Conservation (phyloP, 2,329 filamentous ascomycete species). For the Colletotrichum graminicola region DNA sequence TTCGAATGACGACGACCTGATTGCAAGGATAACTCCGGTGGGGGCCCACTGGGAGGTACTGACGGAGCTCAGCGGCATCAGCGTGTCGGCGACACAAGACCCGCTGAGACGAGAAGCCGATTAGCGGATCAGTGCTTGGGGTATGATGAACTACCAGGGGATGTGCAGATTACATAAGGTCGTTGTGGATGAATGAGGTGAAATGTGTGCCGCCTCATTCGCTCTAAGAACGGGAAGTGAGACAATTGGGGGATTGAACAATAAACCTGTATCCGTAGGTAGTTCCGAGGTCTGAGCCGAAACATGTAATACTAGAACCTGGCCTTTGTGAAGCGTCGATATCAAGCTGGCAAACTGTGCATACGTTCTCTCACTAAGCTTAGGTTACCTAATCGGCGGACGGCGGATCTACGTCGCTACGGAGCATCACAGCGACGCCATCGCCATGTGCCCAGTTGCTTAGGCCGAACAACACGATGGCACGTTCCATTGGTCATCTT, state of each 20-base stretch:
- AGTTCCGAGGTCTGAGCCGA: not conserved
- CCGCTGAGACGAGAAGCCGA: slow-evolving; percentile 20
- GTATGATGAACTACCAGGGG: slow-evolving; percentile 13
- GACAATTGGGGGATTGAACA: not conserved
- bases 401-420: not conserved
- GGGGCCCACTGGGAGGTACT: slow-evolving; percentile 21
- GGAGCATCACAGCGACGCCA: not conserved
- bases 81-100: slow-evolving; percentile 28
- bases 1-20: slow-evolving; percentile 42
- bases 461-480: too few relatives aligned
- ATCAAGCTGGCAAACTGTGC: not conserved
- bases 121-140: slow-evolving; percentile 26
- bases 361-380: not conserved
- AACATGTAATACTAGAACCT: too few relatives aligned
- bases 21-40: slow-evolving; percentile 38
- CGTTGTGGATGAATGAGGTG: not conserved
- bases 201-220: not conserved
- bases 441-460: not conserved
- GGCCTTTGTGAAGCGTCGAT: not conserved
- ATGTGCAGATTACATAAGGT: not conserved
- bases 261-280: not conserved
- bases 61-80: slow-evolving; percentile 23
- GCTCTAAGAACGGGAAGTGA: not conserved
- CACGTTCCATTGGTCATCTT: not conserved
- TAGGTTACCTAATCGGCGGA: not conserved